These are phyloP conservation scores for Antrodiella citrinella DNA, from an alignment of 768 basidiomycete genomes.

Conservation along the genomic window DNA sequence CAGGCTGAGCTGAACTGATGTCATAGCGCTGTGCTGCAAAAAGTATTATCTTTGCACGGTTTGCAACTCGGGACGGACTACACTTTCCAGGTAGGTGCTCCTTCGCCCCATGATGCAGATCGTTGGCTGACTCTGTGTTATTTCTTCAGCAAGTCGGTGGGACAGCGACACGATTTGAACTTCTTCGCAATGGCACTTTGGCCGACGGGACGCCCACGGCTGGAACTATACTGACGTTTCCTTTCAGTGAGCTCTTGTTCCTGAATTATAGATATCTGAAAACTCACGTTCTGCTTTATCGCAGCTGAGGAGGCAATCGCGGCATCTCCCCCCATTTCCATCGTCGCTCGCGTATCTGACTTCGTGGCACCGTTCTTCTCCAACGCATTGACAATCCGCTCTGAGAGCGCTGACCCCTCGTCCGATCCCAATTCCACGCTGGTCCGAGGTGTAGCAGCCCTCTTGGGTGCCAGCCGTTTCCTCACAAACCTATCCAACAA, in stretches of 20 bases:
- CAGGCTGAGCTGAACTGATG: too few relatives aligned
- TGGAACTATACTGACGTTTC: slow-evolving; percentile 4
- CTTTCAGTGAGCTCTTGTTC: slow-evolving; percentile 1
- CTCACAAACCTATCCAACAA: slow-evolving; percentile 1
- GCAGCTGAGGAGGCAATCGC: not conserved
- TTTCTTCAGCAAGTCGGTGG: not conserved
- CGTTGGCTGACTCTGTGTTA: not conserved
- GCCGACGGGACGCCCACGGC: slow-evolving; percentile 5
- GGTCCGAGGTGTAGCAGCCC: slow-evolving; percentile 1
- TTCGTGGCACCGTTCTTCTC: slow-evolving; percentile 6
- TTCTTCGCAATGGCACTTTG: not conserved
- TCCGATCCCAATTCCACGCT: not conserved
- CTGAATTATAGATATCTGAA: not conserved
- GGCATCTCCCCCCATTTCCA: not conserved
- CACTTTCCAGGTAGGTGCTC: not conserved
- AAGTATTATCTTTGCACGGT: not conserved
- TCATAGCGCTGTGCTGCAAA: not conserved
- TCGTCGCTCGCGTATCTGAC: slow-evolving; percentile 4
- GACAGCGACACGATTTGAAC: slow-evolving; percentile 1
- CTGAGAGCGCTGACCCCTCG: not conserved
- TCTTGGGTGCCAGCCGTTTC: slow-evolving; percentile 4
- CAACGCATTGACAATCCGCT: slow-evolving; percentile 1
- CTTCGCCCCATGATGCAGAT: not conserved
- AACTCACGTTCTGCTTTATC: not conserved
- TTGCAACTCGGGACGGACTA: not conserved